Conservation (phyloP, 495 filamentous ascomycete genomes). For the Aspergillus carlsbadensis region DNA sequence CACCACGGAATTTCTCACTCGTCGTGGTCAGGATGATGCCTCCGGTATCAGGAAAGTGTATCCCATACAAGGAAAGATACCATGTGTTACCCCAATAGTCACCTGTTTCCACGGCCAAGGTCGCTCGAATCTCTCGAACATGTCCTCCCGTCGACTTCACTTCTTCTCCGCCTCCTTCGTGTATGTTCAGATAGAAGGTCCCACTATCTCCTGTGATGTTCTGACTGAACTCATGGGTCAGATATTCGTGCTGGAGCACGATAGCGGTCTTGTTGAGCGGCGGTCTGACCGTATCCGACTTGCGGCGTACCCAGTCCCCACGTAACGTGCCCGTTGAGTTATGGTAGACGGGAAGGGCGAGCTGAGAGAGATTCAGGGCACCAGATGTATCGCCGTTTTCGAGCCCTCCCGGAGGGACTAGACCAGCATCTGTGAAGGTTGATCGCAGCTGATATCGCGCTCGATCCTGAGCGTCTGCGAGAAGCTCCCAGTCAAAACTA, state of each 20-base stretch:
- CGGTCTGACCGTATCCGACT: constrained; percentile 35
- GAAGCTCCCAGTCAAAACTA: constrained; percentile 69
- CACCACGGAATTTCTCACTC: constrained; percentile 86
- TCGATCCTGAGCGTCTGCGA: constrained; percentile 55
- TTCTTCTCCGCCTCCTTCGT: constrained; percentile 41
- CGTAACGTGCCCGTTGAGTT: constrained; percentile 77
- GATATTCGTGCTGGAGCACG: constrained; percentile 46
- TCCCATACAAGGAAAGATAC: constrained; percentile 73
- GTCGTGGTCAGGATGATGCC: constrained; percentile 79
- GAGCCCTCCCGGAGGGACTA: constrained; percentile 32
- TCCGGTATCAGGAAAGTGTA: constrained; percentile 78
- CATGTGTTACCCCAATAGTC: constrained; percentile 65
- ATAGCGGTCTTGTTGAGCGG: constrained; percentile 54
- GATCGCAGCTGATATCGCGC: constrained; percentile 50
- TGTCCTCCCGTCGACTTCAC: constrained; percentile 29
- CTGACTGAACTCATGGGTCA: constrained; percentile 58
- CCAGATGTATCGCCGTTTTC: constrained; percentile 41
- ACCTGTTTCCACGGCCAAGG: constrained; percentile 68
- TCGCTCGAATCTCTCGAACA: constrained; percentile 61
- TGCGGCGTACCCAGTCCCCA: constrained; percentile 71
- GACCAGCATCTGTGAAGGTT: constrained; percentile 38
- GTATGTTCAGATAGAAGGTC: constrained; percentile 44
- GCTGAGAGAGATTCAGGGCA: constrained; percentile 39
- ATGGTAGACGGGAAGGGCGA: constrained; percentile 61
- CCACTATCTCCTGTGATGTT: constrained; percentile 64